A percentile compares a stretch with the other conserved stretches of the same genome.
Conservation (phyloP, 1,284 basidiomycete genomes). For the Fomes fomentarius region DNA sequence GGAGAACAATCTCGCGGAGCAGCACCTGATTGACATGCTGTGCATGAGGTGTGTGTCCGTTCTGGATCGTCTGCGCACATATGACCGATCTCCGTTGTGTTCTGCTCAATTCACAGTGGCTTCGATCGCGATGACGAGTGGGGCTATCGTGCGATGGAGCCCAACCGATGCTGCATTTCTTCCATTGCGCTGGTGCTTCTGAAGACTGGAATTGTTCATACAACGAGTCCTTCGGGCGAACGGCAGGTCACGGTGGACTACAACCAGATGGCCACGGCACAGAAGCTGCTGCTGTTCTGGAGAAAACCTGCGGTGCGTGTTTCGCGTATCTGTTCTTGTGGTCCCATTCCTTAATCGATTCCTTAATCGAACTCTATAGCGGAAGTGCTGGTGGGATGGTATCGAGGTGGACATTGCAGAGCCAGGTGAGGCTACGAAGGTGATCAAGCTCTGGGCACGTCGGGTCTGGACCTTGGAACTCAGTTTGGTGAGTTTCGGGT, state of each 20-base stretch:
- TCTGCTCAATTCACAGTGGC: constrained; percentile 57
- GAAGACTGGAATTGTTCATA: constrained; percentile 94
- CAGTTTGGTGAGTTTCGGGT: constrained; percentile 73
- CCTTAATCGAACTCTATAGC: constrained; percentile 45
- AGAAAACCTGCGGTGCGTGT: constrained; percentile 93
- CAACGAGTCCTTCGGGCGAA: constrained; percentile 54
- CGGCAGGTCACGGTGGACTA: constrained; percentile 83
- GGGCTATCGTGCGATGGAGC: constrained; percentile 97
- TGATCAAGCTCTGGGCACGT: constrained; percentile 92
- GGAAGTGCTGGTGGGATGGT: constrained; percentile 99
- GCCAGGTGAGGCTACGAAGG: constrained; percentile 52
- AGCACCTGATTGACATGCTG: constrained; percentile 99
- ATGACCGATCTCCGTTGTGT: constrained; percentile 6
- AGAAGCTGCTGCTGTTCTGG: constrained; percentile 98
- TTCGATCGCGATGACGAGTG: constrained; percentile 96
- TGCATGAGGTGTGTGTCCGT: constrained; percentile 86
- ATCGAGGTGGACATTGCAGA: constrained; percentile 84
- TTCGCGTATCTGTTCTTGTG: constrained; percentile 25
- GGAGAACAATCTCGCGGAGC: constrained; percentile 98
- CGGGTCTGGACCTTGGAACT: constrained; percentile 99
- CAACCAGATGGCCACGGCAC: constrained; percentile 94
- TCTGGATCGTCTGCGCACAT: background rate
- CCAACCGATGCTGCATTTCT: constrained; percentile 94
- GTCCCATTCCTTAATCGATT: background rate
- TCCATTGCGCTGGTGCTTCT: constrained; percentile 97